Evolutionary conservation across 169 alveolate genomes (phyloP).

Genomic region (Babesia bigemina): DNA sequence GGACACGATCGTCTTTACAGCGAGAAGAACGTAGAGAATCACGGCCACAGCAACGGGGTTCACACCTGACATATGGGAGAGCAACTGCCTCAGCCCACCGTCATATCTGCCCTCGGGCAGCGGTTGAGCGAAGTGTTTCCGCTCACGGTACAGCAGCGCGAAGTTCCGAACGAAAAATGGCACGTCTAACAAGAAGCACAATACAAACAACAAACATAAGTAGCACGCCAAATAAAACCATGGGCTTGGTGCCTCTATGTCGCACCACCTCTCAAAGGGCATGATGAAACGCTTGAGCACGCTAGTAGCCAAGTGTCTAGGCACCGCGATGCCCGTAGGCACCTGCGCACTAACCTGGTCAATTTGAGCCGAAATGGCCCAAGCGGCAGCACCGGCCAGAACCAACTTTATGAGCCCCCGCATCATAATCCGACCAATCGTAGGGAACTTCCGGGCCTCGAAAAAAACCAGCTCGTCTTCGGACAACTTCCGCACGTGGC

Average conservation of each 20-base stretch:
- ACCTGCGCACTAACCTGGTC: slow-evolving; percentile 1
- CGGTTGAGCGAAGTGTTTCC: neutral
- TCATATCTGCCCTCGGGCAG: slow-evolving; percentile 6
- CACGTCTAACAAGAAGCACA: slow-evolving; percentile 1
- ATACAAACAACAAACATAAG: neutral
- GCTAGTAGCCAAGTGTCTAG: neutral
- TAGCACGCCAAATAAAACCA: slow-evolving; percentile 6
- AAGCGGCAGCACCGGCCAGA: neutral
- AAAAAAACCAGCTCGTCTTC: slow-evolving; percentile 5
- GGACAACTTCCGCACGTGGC: neutral
- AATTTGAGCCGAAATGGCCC: neutral
- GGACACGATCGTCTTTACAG: slow-evolving; percentile 30
- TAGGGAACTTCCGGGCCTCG: neutral
- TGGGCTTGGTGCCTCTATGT: neutral
- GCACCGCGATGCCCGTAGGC: neutral
- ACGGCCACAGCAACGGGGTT: neutral
- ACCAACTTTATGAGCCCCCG: slow-evolving; percentile 8
- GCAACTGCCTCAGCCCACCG: neutral
- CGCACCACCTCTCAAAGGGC: slow-evolving; percentile 11
- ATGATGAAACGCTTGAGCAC: neutral
- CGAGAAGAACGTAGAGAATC: slow-evolving; percentile 20
- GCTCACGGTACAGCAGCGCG: neutral
- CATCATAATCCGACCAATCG: neutral
- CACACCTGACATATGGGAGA: slow-evolving; percentile 1
- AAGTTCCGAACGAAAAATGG: slow-evolving; percentile 23